Evolutionary conservation across 1,284 basidiomycete species (phyloP).

Genomic region (Sporisorium iseilematis-ciliati): DNA sequence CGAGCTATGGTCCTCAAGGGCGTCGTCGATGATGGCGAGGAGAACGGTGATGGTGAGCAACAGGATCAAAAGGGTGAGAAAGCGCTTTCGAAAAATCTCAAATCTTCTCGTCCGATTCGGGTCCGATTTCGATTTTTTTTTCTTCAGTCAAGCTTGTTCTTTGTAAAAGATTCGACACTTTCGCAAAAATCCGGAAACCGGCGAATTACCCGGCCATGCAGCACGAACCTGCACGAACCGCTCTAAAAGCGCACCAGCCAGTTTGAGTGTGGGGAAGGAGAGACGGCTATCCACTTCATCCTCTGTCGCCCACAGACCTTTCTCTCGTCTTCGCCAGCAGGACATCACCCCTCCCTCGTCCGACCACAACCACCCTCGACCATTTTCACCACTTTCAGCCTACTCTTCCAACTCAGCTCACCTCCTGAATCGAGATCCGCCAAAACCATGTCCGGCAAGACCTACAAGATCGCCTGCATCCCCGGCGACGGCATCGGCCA

Average conservation of each 20-base stretch:
- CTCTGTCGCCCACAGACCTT: neutral
- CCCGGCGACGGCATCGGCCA: constrained; percentile 76
- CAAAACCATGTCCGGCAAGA: constrained; percentile 19
- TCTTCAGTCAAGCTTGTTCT: neutral
- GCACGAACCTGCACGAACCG: neutral
- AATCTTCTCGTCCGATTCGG: constrained; percentile 33
- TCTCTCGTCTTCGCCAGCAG: neutral
- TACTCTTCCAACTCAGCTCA: neutral
- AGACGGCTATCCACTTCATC: no score
- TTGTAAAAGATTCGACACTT: constrained; percentile 4
- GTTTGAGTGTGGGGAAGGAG: no score
- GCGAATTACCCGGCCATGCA: constrained; percentile 4
- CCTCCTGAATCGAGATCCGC: neutral
- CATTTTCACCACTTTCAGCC: neutral
- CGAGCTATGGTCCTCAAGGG: neutral
- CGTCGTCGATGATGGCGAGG: constrained; percentile 14
- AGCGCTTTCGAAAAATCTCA: constrained; percentile 23
- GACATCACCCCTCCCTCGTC: neutral
- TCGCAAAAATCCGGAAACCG: constrained; percentile 6
- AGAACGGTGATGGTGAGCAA: constrained; percentile 11
- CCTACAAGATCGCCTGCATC: constrained; percentile 74
- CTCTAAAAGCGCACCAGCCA: neutral
- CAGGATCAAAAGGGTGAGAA: neutral
- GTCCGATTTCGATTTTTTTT: constrained; percentile 23
- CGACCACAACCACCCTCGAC: neutral